Percentiles rank a stretch among this genome's conserved stretches.
These are phyloP conservation scores for Xylariaceae sp. DNA, from an alignment of 2,329 filamentous ascomycete genomes.

Conservation along the genomic window DNA sequence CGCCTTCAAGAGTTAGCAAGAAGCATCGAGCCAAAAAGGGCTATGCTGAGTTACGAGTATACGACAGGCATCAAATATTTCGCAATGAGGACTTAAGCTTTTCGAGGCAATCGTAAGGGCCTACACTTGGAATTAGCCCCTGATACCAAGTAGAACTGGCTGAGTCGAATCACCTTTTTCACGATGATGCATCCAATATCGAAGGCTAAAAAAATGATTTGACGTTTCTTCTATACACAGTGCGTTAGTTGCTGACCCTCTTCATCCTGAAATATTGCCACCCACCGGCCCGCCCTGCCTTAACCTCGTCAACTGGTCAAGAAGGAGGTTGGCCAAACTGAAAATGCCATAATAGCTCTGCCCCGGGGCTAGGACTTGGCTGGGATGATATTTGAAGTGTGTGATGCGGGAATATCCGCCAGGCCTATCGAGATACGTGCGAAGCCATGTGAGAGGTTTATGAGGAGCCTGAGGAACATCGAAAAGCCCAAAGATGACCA, in stretches of 20 bases:
- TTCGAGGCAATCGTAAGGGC: slow-evolving; percentile 5
- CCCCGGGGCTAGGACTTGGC: background rate
- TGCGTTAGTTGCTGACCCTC: background rate
- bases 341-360: background rate
- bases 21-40: background rate
- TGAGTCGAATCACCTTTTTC: slow-evolving; percentile 1
- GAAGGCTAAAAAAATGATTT: slow-evolving; percentile 2
- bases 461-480: background rate
- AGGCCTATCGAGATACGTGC: background rate
- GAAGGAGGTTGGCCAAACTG: background rate
- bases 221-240: background rate
- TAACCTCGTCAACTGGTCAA: background rate
- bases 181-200: slow-evolving; percentile 7
- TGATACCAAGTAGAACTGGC: background rate
- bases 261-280: background rate
- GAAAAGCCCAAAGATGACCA: slow-evolving; percentile 3
- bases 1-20: slow-evolving; percentile 1
- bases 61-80: slow-evolving; percentile 9
- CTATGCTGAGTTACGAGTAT: slow-evolving; percentile 4
- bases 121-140: background rate
- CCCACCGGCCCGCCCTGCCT: background rate
- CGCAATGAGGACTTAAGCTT: background rate
- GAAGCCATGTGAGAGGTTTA: slow-evolving; percentile 1
- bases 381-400: slow-evolving; percentile 6
- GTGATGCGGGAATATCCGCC: slow-evolving; percentile 5